A percentile compares a stretch with the other conserved stretches of the same genome.
Evolutionary conservation across 2,329 filamentous ascomycete species (phyloP).

Genomic region (Diaporthe aspalathi): DNA sequence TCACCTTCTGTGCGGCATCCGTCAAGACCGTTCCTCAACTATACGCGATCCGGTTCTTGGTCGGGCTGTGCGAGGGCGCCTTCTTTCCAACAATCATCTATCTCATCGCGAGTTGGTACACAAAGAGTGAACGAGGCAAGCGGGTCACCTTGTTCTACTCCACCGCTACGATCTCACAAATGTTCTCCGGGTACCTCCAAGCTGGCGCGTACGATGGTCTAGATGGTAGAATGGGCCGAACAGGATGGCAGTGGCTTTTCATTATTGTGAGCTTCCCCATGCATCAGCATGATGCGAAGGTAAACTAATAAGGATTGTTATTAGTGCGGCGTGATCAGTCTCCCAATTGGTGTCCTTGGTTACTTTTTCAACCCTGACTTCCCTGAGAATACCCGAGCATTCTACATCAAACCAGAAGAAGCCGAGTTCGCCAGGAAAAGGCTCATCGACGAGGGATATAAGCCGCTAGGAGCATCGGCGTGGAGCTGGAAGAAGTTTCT

Average conservation of each 20-base stretch:
- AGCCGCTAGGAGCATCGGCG: slow-evolving; percentile 25
- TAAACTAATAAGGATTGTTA: neutral
- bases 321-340: slow-evolving; percentile 40
- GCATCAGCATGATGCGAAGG: neutral
- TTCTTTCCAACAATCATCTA: slow-evolving; percentile 41
- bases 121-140: slow-evolving; percentile 34
- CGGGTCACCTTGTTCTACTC: slow-evolving; percentile 38
- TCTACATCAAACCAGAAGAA: slow-evolving; percentile 35
- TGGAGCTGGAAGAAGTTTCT: slow-evolving; percentile 34
- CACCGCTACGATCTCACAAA: slow-evolving; percentile 51
- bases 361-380: slow-evolving; percentile 39
- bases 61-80: slow-evolving; percentile 37
- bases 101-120: slow-evolving; percentile 39
- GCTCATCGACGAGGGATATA: slow-evolving; percentile 34
- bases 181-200: slow-evolving; percentile 63
- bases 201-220: slow-evolving; percentile 62
- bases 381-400: slow-evolving; percentile 36
- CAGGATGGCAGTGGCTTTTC: slow-evolving; percentile 62
- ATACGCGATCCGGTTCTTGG: slow-evolving; percentile 36
- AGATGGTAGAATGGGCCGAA: slow-evolving; percentile 56
- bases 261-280: slow-evolving; percentile 58
- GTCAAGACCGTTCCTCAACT: slow-evolving; percentile 38
- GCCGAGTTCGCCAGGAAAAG: slow-evolving; percentile 31
- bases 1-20: slow-evolving; percentile 38
- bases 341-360: slow-evolving; percentile 41